These are phyloP conservation scores for Paralagenidium karlingii DNA, from an alignment of 352 stramenopile genomes.

Conservation along the genomic window DNA sequence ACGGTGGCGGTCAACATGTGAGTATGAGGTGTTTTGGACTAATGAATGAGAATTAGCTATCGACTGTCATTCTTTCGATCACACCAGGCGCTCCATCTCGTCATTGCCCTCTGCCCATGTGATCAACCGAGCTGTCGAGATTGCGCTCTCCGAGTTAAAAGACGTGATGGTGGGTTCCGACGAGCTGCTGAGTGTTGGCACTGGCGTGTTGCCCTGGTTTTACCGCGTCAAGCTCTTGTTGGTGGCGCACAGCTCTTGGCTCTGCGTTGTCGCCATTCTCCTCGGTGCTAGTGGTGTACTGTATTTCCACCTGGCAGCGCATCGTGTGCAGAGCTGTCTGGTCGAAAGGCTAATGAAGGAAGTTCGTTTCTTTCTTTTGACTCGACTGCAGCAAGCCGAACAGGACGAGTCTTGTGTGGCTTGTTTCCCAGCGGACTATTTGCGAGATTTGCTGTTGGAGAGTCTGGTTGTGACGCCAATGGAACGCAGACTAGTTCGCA, in stretches of 20 bases:
- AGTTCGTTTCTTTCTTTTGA: constrained; percentile 44
- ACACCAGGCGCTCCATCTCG: too few species aligned
- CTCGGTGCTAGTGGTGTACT: too few species aligned
- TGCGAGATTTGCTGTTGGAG: constrained; percentile 53
- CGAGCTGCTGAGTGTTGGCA: constrained; percentile 25
- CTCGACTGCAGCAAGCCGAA: constrained; percentile 18
- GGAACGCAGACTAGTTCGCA: constrained; percentile 36
- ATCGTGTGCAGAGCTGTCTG: constrained; percentile 28
- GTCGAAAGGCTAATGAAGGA: constrained; percentile 57
- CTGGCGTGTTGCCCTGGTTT: constrained; percentile 27
- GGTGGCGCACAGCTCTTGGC: too few species aligned
- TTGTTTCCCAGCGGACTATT: constrained; percentile 39
- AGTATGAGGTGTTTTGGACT: too few species aligned
- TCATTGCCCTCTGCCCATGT: constrained; percentile 37
- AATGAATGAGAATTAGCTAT: too few species aligned
- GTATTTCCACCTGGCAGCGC: too few species aligned
- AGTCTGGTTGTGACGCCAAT: constrained; percentile 12
- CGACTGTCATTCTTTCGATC: too few species aligned
- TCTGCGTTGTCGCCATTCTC: too few species aligned
- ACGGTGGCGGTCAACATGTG: too few species aligned
- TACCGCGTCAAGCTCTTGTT: constrained; percentile 37
- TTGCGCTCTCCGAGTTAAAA: constrained; percentile 37
- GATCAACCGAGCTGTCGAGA: constrained; percentile 43
- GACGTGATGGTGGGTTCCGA: constrained; percentile 37
- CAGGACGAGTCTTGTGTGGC: too few species aligned